Evolutionary conservation across 2,329 filamentous ascomycete species (phyloP).

Genomic region (Cucurbitaria berberidis): DNA sequence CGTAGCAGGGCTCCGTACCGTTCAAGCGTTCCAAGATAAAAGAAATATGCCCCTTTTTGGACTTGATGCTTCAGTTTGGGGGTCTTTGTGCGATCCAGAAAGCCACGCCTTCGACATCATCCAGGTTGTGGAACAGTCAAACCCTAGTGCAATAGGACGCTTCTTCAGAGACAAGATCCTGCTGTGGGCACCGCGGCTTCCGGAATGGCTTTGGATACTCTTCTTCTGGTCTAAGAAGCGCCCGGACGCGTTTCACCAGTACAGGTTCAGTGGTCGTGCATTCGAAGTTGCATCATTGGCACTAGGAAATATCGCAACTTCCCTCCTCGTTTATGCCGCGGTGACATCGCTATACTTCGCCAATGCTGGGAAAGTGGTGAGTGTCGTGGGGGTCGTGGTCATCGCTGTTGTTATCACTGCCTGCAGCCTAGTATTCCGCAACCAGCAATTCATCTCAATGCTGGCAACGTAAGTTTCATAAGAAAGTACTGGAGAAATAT

Average conservation of each 20-base stretch:
- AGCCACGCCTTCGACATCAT: slow-evolving; percentile 7
- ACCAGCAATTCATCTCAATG: slow-evolving; percentile 5
- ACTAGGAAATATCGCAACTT: slow-evolving; percentile 3
- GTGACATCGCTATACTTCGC: slow-evolving; percentile 5
- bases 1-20: neutral
- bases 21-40: slow-evolving; percentile 4
- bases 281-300: neutral
- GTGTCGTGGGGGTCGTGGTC: neutral
- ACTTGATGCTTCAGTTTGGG: slow-evolving; percentile 5
- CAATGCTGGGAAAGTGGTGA: neutral
- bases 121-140: slow-evolving; percentile 4
- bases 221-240: neutral
- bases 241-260: neutral
- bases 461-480: neutral
- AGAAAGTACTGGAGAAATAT: neutral
- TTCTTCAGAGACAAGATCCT: slow-evolving; percentile 1
- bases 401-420: neutral
- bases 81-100: neutral
- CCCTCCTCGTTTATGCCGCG: slow-evolving; percentile 4
- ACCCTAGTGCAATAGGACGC: neutral
- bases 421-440: slow-evolving; percentile 2
- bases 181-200: neutral
- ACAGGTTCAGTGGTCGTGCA: neutral
- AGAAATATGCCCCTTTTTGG: neutral
- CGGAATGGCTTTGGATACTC: neutral